A percentile compares a stretch with the other conserved stretches of the same genome.
These are phyloP conservation scores for Pichia nanzhaoensis DNA, from an alignment of 805 yeast genomes.

Conservation along the genomic window DNA sequence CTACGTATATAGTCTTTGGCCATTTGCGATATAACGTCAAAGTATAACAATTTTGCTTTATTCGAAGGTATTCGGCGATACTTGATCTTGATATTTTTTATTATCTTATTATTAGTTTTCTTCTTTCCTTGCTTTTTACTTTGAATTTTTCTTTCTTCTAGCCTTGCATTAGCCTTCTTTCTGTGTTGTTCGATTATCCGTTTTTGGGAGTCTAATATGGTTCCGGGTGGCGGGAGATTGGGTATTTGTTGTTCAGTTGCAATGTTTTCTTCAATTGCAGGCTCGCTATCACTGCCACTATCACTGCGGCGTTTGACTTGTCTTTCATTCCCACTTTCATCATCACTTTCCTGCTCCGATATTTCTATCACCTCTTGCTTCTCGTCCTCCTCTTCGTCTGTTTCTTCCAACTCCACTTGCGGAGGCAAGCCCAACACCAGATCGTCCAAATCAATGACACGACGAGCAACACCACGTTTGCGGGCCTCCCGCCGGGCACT, in stretches of 20 bases:
- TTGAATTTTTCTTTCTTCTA: neutral
- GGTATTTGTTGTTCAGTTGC: neutral
- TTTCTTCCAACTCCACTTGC: neutral
- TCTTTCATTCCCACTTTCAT: too few relatives aligned
- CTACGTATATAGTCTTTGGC: slow-evolving; percentile 25
- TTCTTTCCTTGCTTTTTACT: neutral
- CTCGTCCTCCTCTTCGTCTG: neutral
- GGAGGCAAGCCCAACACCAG: slow-evolving; percentile 22
- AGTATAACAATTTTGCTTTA: slow-evolving; percentile 24
- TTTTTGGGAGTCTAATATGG: slow-evolving; percentile 1
- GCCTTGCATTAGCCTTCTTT: neutral
- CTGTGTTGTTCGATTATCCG: slow-evolving; percentile 3
- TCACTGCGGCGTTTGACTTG: too few relatives aligned
- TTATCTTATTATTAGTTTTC: neutral
- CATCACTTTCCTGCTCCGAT: neutral
- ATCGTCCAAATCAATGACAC: slow-evolving; percentile 23
- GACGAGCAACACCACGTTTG: slow-evolving; percentile 27
- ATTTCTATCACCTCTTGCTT: neutral
- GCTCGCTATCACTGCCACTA: neutral
- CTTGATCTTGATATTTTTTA: slow-evolving; percentile 17
- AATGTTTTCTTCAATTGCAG: neutral
- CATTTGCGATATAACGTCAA: slow-evolving; percentile 30
- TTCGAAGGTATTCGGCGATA: slow-evolving; percentile 26
- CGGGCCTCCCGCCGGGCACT: slow-evolving; percentile 26
- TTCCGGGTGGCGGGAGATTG: neutral